A percentile compares a stretch with the other conserved stretches of the same genome.
Conservation (phyloP, 2,329 filamentous ascomycete genomes). For the Alternaria conjuncta region DNA sequence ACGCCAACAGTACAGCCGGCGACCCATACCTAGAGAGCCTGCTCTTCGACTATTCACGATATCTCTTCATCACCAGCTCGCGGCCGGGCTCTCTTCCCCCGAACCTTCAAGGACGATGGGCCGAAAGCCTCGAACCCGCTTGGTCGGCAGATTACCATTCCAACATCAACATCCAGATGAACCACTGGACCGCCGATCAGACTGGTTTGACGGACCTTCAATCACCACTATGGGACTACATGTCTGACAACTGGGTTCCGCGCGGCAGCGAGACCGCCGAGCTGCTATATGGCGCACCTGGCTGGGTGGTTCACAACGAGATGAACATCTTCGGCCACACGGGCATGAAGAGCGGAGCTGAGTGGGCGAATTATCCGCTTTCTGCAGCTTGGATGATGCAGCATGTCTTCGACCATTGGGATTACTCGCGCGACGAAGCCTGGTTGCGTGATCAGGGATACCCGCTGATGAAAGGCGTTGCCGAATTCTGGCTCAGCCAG, state of each 20-base stretch:
- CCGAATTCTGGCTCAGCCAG: conserved; percentile 64
- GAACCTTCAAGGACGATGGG: conserved; percentile 65
- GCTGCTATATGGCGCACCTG: conserved; percentile 60
- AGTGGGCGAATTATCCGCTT: conserved; percentile 55
- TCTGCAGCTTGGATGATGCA: conserved; percentile 66
- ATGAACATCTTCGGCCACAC: conserved; percentile 67
- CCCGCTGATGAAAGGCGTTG: conserved; percentile 60
- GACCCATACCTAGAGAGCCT: conserved; percentile 62
- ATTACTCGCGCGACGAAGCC: conserved; percentile 56
- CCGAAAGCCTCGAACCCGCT: conserved; percentile 51
- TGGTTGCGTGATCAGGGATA: conserved; percentile 59
- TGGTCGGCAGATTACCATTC: conserved; percentile 65
- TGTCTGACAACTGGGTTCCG: conserved; percentile 61
- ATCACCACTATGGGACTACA: conserved; percentile 59
- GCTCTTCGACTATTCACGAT: conserved; percentile 61
- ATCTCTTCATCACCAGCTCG: conserved; percentile 63
- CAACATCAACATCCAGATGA: conserved; percentile 69
- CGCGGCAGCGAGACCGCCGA: conserved; percentile 61
- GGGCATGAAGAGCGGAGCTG: conserved; percentile 55
- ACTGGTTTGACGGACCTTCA: conserved; percentile 58
- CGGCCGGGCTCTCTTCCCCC: conserved; percentile 59
- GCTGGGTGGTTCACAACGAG: conserved; percentile 65
- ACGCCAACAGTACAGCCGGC: conserved; percentile 33
- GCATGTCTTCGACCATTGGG: conserved; percentile 64
- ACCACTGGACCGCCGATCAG: conserved; percentile 63